Conservation (phyloP, 345 rosid genomes). For the Eucalyptus fibrosa region DNA sequence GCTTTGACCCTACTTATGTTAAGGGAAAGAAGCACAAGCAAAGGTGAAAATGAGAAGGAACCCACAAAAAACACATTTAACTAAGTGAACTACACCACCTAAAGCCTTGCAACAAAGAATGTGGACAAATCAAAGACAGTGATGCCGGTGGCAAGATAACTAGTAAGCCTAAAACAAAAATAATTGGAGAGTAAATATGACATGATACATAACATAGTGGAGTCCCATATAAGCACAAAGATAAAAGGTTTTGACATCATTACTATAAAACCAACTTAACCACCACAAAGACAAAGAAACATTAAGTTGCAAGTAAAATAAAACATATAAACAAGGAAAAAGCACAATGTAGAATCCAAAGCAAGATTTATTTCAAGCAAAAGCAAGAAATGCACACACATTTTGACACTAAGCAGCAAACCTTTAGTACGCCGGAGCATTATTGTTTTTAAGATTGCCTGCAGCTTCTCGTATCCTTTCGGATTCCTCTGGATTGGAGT, state of each 20-base stretch:
- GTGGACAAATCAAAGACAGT: neutral
- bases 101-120: neutral
- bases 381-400: neutral
- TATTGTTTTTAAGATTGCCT: conserved; percentile 76
- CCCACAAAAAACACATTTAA: neutral
- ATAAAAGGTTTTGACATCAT: neutral
- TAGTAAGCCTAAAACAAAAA: neutral
- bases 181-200: neutral
- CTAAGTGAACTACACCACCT: neutral
- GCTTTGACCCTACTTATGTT: neutral
- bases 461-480: conserved; percentile 67
- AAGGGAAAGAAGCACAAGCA: neutral
- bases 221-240: neutral
- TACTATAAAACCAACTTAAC: neutral
- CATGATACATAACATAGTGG: neutral
- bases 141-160: neutral
- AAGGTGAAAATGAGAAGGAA: neutral
- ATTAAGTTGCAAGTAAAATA: neutral
- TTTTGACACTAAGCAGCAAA: neutral
- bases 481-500: conserved; percentile 54
- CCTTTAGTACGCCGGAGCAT: conserved; percentile 99
- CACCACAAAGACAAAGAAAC: neutral
- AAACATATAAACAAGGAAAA: neutral
- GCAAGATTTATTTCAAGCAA: neutral
- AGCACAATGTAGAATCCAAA: neutral